Evolutionary conservation across 495 filamentous ascomycete genomes (phyloP), one percentile per base, ranked within the genome.

Genomic region (Tuber melanosporum): DNA sequence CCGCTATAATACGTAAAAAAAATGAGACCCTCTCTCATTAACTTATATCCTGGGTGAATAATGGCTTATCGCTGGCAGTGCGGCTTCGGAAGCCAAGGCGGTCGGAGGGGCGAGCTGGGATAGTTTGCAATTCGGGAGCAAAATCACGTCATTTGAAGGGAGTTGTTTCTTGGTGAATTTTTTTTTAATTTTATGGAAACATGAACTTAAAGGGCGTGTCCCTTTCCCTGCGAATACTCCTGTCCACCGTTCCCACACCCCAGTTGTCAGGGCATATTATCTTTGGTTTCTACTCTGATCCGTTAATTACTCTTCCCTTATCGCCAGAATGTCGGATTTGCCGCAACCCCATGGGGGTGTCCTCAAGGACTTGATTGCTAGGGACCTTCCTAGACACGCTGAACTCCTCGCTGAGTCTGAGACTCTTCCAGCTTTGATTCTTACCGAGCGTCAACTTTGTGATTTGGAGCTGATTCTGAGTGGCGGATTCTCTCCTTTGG

Each of bases 401-500:
- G 85, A 96, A 85, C 91, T 99, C 73, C 87, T 87, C 14, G 89
- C 87, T 42, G 95, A 99, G 86, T 94, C 95, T 15, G 94, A 97
- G 86, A 91, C 84, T 15, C 89, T 98, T 69, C 93, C 93, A 46
- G 93, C 95, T 22, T 89, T 99, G 80, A 86, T 92, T 70, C 89
- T 99, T 81, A 90, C 89, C 49, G 95, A 99, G 89, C 90, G 95
- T 77, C 95, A 99, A 86, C 90, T 99, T 36, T 99, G 95, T 86
- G 95, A 99, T 87, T 89, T 99, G 79, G 95, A 99, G 85, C 84
- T 99, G 87, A 92, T 99, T 79, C 90, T 98, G 86, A 97, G 90
- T 86, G 95, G 95, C 82, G 95, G 96, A 74, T 99, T 99, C 87
- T 97, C 93, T 79, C 95, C 95, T 72, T 89, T 99, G 36, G 96